Base-by-base conservation (phyloP, 306 rosid genomes). In the Ormosia emarginata region DNA sequence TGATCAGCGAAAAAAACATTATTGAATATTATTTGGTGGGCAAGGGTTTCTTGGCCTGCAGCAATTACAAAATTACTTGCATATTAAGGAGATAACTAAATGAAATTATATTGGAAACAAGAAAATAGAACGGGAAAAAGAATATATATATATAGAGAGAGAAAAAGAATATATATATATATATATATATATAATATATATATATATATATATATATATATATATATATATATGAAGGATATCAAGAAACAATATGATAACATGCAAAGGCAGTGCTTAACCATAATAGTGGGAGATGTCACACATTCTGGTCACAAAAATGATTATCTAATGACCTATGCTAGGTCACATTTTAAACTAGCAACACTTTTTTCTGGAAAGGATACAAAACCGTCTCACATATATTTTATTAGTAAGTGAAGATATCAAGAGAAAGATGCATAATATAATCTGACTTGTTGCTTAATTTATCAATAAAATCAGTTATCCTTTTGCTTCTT, bases 21-120 rank as follows among this genome's bases (percentile, higher is more conserved):
- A 56, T 29, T 33, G 63, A 62, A 30, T 63, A 32, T 49, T 49
- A 41, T 68, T 78, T 78, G 67, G n/a, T 52, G 88, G 81, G 88
- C 82, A 85, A 95, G 44, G 91, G 15, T 82, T 90, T 92, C 83
- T 92, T 93, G 79, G 98, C 94, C 99, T 93, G 94, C 85, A 84
- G 77, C 37, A 87, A 40, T 70, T 63, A 44, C 64, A 76, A 61
- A 78, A 74, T 44, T 9, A 78, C 61, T 50, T 18, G 57, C 75
- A 47, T 75, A 64, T 61, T 70, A 43, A 71, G 30, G 50, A 47
- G 4, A 66, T 44, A n/a, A 37, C 53, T 2, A 61, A 8, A 58
- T 5, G 44, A 43, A 61, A 70, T 59, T 41, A 46, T 8, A 30
- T 52, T 17, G 59, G 36, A 40, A 77, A 30, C 11, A 55, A 57